phyloP scores from a whole-genome alignment of 2,329 filamentous ascomycete genomes.

The Monosporascus sp. region DNA sequence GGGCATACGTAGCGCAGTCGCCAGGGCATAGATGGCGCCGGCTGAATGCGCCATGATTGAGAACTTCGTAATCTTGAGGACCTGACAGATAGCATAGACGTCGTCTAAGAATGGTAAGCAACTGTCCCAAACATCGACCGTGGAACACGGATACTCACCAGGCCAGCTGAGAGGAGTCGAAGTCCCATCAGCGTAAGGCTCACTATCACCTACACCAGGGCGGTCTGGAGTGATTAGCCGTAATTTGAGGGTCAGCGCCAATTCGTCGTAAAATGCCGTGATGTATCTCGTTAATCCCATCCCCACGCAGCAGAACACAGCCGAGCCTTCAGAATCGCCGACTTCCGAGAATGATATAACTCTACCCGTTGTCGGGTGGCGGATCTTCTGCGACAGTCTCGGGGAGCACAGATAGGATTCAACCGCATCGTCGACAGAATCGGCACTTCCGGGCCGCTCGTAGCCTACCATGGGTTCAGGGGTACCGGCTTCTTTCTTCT shows the following conservation, averaged over 20 bases:
- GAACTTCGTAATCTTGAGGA: conserved; percentile 89
- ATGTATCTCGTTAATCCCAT: conserved; percentile 97
- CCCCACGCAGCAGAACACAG: conserved; percentile 92
- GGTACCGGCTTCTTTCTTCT: conserved; percentile 21
- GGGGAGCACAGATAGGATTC: conserved; percentile 78
- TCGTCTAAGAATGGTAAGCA: conserved; percentile 50
- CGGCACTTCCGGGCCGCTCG: conserved; percentile 70
- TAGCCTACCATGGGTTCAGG: conserved; percentile 48
- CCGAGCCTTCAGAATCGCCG: conserved; percentile 83
- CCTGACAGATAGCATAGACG: conserved; percentile 88
- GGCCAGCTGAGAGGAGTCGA: conserved; percentile 91
- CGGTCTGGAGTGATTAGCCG: conserved; percentile 90
- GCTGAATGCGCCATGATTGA: conserved; percentile 94
- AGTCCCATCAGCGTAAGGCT: conserved; percentile 73
- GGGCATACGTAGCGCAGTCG: conserved; percentile 90
- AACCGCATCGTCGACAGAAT: conserved; percentile 86
- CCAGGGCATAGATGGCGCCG: conserved; percentile 94
- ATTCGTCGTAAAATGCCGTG: conserved; percentile 94
- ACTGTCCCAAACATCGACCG: background rate
- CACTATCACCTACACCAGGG: conserved; percentile 89
- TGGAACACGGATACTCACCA: conserved; percentile 48
- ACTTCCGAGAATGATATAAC: conserved; percentile 96
- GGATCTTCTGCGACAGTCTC: conserved; percentile 80
- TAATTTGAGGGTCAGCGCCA: conserved; percentile 81
- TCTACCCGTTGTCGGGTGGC: conserved; percentile 78